phyloP scores from a whole-genome alignment of 1,139 yeast species.

The Blastobotrys persicus region DNA sequence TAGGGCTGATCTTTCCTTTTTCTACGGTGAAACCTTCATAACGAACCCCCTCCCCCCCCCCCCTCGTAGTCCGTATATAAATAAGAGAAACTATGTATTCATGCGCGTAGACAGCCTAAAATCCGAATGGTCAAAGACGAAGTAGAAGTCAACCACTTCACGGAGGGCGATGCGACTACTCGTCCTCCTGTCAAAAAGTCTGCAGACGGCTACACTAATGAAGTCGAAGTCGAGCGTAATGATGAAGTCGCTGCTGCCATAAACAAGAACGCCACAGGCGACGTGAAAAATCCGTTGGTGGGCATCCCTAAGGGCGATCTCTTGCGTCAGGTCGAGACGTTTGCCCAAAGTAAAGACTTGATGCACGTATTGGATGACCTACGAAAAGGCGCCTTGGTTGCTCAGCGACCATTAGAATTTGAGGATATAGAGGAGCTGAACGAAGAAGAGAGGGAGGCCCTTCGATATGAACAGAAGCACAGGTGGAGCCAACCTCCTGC shows the following conservation, averaged over 20 bases:
- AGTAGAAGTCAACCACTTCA: not conserved
- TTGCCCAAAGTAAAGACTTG: conserved; percentile 22
- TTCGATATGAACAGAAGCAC: conserved; percentile 53
- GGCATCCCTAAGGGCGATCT: conserved; percentile 21
- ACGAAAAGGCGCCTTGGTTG: conserved; percentile 25
- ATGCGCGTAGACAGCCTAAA: not conserved
- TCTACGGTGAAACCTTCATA: not conserved
- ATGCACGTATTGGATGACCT: conserved; percentile 19
- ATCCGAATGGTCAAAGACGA: not conserved
- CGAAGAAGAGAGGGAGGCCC: conserved; percentile 56
- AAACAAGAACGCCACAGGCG: conserved; percentile 7
- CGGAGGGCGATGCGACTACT: not conserved
- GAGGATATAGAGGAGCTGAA: conserved; percentile 51
- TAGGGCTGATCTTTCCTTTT: not conserved
- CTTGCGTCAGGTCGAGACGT: conserved; percentile 18
- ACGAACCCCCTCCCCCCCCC: not conserved
- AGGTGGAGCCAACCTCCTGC: conserved; percentile 63
- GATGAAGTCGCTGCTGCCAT: not conserved
- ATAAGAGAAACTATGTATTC: not conserved
- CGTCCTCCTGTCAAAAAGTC: not conserved
- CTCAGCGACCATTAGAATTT: conserved; percentile 22
- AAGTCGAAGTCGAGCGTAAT: not conserved
- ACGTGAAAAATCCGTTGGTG: conserved; percentile 22
- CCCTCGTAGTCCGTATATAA: not conserved
- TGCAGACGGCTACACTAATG: not conserved